Conservation (phyloP, 768 basidiomycete species). For the Podaxis sp. region DNA sequence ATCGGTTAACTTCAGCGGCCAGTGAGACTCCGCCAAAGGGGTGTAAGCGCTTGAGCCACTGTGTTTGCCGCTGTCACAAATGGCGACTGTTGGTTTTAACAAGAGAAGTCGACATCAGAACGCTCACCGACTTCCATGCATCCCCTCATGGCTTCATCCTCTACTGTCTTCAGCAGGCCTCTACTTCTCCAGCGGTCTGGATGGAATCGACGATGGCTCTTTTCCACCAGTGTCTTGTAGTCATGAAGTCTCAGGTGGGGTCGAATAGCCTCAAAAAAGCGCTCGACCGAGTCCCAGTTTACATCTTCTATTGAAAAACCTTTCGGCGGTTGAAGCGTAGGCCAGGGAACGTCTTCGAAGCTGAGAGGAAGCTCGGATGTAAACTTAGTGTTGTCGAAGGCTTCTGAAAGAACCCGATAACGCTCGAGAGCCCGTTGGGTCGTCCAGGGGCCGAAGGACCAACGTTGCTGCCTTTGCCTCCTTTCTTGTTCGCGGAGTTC, state of each 20-base stretch:
- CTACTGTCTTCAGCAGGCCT: constrained; percentile 52
- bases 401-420: constrained; percentile 54
- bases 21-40: constrained; percentile 48
- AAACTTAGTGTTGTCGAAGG: constrained; percentile 63
- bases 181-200: constrained; percentile 77
- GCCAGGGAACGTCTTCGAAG: constrained; percentile 72
- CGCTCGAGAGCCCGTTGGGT: constrained; percentile 63
- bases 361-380: constrained; percentile 45
- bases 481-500: constrained; percentile 16
- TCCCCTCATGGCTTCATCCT: constrained; percentile 51
- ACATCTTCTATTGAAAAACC: constrained; percentile 58
- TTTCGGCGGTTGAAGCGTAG: constrained; percentile 53
- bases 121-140: constrained; percentile 63
- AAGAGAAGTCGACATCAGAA: neutral
- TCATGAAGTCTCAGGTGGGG: constrained; percentile 53
- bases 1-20: neutral
- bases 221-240: constrained; percentile 62
- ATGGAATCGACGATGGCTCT: constrained; percentile 72
- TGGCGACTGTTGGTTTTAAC: neutral
- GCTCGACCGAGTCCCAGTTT: constrained; percentile 66
- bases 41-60: constrained; percentile 70
- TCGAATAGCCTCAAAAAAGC: constrained; percentile 58
- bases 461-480: constrained; percentile 43
- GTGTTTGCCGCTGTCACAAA: constrained; percentile 44
- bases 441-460: constrained; percentile 62